These are phyloP conservation scores for Agrocybe pediades DNA, from an alignment of 768 basidiomycete species.

Conservation along the genomic window DNA sequence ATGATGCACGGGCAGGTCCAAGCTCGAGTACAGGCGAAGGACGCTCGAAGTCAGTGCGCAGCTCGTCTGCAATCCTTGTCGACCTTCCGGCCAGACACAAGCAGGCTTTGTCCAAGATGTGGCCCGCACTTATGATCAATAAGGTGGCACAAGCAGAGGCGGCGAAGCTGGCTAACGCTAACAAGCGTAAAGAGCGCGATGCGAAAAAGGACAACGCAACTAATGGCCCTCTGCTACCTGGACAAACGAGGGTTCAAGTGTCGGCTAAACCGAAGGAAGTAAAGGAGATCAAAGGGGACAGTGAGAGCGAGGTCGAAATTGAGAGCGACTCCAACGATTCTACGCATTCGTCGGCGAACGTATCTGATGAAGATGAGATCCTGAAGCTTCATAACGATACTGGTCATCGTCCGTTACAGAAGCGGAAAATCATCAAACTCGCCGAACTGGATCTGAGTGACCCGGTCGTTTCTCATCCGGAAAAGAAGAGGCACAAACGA, in stretches of 20 bases:
- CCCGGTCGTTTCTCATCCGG: not conserved
- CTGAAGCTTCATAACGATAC: constrained; percentile 6
- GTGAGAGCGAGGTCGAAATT: constrained; percentile 48
- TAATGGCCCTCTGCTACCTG: constrained; percentile 47
- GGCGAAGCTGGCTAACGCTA: constrained; percentile 9
- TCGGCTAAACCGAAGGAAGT: constrained; percentile 29
- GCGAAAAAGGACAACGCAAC: constrained; percentile 21
- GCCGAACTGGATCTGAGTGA: not conserved
- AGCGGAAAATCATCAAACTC: constrained; percentile 1
- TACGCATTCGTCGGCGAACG: constrained; percentile 11
- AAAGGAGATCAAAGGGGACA: constrained; percentile 57
- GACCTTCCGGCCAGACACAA: constrained; percentile 2
- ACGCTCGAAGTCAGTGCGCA: not conserved
- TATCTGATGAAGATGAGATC: constrained; percentile 14
- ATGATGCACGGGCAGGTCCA: not conserved
- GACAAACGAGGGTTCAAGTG: constrained; percentile 47
- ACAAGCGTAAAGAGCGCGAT: no score
- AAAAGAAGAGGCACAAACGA: not conserved
- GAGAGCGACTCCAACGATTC: constrained; percentile 26
- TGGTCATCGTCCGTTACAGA: not conserved
- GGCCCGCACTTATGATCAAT: constrained; percentile 7
- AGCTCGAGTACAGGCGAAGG: not conserved
- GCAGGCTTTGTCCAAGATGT: not conserved
- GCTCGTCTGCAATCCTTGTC: not conserved
- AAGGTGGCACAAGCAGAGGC: constrained; percentile 10